Conservation (phyloP, 1,284 basidiomycete species). For the Ceratobasidium sp. region DNA sequence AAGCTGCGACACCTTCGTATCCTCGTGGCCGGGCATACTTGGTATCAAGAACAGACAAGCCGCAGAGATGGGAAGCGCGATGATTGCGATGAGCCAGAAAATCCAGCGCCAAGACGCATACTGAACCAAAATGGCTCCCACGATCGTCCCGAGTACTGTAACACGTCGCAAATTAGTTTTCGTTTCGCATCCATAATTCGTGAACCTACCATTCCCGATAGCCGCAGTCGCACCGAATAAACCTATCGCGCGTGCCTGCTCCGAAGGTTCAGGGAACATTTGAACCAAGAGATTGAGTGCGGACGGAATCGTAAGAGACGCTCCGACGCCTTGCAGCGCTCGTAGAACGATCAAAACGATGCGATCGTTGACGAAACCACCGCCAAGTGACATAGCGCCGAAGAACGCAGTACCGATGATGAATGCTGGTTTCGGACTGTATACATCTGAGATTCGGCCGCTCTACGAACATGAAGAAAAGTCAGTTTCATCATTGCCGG, state of each 20-base stretch:
- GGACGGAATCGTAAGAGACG: constrained; percentile 60
- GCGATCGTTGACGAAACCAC: constrained; percentile 44
- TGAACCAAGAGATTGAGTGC: constrained; percentile 64
- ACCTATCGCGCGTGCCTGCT: constrained; percentile 64
- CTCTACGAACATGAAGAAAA: constrained; percentile 18
- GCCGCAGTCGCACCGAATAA: constrained; percentile 64
- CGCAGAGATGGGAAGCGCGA: constrained; percentile 58
- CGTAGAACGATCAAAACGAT: constrained; percentile 46
- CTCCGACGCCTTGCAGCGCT: constrained; percentile 43
- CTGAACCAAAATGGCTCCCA: constrained; percentile 58
- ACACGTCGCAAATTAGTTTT: neutral
- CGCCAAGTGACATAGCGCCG: constrained; percentile 42
- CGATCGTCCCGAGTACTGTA: constrained; percentile 56
- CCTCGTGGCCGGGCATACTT: constrained; percentile 31
- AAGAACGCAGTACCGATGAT: constrained; percentile 41
- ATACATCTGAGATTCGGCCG: constrained; percentile 32
- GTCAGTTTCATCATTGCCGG: constrained; percentile 17
- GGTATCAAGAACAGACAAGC: constrained; percentile 59
- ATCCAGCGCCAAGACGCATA: constrained; percentile 64
- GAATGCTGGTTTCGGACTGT: constrained; percentile 36
- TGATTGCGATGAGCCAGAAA: constrained; percentile 62
- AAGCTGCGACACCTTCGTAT: constrained; percentile 53
- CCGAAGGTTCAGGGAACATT: constrained; percentile 61
- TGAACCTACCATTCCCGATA: constrained; percentile 60
- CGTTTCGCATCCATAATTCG: neutral